phyloP scores from a whole-genome alignment of 345 rosid species.

The Nasturtium officinale region DNA sequence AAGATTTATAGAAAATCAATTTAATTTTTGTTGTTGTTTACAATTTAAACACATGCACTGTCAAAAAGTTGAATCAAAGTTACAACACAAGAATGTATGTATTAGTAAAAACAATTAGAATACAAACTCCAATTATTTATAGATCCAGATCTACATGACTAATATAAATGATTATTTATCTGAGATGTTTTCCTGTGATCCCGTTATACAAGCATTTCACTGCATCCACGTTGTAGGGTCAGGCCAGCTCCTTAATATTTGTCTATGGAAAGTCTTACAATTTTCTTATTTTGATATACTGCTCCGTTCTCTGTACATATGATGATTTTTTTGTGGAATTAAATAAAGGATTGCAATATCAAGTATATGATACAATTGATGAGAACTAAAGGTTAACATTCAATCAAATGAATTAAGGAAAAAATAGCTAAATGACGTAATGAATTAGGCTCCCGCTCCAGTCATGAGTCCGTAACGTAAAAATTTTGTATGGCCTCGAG shows the following conservation, averaged over 20 bases:
- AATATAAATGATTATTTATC: background rate
- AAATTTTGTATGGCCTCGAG: background rate
- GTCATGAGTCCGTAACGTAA: background rate
- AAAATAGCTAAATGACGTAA: background rate
- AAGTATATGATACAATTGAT: too few relatives aligned
- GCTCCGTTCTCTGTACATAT: conserved; percentile 12
- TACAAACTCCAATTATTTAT: background rate
- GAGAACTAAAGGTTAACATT: background rate
- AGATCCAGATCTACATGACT: conserved; percentile 3
- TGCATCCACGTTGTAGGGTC: conserved; percentile 39
- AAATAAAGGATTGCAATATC: too few relatives aligned
- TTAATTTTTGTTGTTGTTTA: background rate
- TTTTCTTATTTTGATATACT: background rate
- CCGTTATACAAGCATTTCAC: conserved; percentile 15
- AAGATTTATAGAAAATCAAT: background rate
- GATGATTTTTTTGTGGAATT: background rate
- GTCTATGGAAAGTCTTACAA: background rate
- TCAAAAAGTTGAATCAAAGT: background rate
- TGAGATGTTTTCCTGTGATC: background rate
- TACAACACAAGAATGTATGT: background rate
- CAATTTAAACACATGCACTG: background rate
- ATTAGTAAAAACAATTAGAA: background rate
- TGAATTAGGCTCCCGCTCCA: background rate
- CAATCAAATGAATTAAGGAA: background rate
- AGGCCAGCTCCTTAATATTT: conserved; percentile 25